A percentile compares a stretch with the other conserved stretches of the same genome.
These are phyloP conservation scores for Tetramitus jugosus DNA, from an alignment of 208 protist species.

Conservation along the genomic window DNA sequence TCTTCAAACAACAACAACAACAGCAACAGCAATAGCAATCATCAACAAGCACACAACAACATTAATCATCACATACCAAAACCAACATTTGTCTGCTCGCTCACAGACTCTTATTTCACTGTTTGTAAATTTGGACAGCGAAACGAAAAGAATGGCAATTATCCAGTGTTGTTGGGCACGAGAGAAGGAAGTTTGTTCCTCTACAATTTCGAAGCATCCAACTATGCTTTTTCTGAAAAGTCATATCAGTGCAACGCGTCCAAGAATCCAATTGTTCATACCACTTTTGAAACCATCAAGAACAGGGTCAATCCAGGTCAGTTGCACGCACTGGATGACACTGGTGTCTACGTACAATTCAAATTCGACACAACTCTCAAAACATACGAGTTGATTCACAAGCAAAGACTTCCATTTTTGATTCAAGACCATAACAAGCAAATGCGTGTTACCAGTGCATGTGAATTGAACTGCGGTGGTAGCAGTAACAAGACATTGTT, in stretches of 20 bases:
- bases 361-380: no score
- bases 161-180: neutral
- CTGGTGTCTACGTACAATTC: no score
- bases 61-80: neutral
- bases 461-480: no score
- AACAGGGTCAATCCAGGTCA: slow-evolving; percentile 9
- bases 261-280: slow-evolving; percentile 4
- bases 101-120: neutral
- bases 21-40: no score
- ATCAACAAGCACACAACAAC: no score
- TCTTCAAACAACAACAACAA: no score
- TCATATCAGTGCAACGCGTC: neutral
- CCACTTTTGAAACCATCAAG: neutral
- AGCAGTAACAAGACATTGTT: no score
- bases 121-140: neutral
- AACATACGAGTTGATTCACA: no score
- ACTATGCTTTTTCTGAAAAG: neutral
- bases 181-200: neutral
- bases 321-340: neutral
- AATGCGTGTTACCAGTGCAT: no score
- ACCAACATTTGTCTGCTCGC: neutral
- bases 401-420: no score
- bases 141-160: neutral
- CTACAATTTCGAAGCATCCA: neutral
- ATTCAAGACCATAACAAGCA: no score